Conservation (phyloP, 306 rosid genomes). For the Gastrolobium villosum region DNA sequence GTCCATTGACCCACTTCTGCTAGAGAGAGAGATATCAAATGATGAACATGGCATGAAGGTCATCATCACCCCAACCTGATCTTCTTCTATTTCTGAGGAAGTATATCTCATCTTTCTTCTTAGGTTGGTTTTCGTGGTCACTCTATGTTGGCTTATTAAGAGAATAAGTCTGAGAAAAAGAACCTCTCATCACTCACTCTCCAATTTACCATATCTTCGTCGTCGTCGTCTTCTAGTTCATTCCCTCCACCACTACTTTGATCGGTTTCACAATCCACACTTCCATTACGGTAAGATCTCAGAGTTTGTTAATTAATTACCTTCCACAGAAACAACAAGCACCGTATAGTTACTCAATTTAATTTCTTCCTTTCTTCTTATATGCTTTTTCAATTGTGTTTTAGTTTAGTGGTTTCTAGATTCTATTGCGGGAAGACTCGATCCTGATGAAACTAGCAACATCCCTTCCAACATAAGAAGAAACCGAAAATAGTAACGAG, state of each 20-base stretch:
- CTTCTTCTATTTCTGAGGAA: conserved; percentile 72
- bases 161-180: conserved; percentile 54
- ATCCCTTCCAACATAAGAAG: background rate
- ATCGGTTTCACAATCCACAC: conserved; percentile 29
- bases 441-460: background rate
- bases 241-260: conserved; percentile 9
- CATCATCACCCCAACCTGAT: conserved; percentile 77
- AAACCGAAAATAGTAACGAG: background rate
- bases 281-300: conserved; percentile 41
- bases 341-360: conserved; percentile 9
- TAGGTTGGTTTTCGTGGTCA: conserved; percentile 66
- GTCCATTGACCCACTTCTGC: conserved; percentile 78
- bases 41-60: conserved; percentile 65
- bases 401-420: background rate
- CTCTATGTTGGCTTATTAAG: conserved; percentile 58
- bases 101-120: conserved; percentile 65
- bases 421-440: background rate
- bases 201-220: conserved; percentile 40
- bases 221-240: background rate
- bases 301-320: conserved; percentile 9
- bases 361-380: background rate
- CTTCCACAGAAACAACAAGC: conserved; percentile 37
- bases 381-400: conserved; percentile 28
- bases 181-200: conserved; percentile 37
- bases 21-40: conserved; percentile 52